Base-by-base conservation (phyloP, 805 yeast species). In the Yamadazyma tumulicola region DNA sequence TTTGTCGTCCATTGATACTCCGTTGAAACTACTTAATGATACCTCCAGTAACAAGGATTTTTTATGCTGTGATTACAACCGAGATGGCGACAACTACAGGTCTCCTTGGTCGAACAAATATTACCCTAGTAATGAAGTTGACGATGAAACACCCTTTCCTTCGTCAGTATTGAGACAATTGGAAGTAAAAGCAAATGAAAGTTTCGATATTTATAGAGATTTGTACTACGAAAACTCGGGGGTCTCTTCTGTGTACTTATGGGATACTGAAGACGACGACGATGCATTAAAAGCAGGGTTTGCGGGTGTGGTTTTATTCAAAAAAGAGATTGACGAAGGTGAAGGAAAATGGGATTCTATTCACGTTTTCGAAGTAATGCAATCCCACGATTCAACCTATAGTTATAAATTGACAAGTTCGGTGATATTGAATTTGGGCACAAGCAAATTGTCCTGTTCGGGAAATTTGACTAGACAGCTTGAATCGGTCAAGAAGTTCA, bases 141-240 rank as follows among this genome's bases (percentile, higher is more conserved):
- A 85, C 16, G 82, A 72, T 32, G 69, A 68, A 24, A 85, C 87
- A 3, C 88, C 93, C 7, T 78, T 66, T 46, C 96, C 97, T 8
- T 72, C 85, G 3, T 61, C 61, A 2, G 60, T 61, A 16, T 67
- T 93, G 43, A 70, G 97, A 46, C 72, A 77, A 46, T 64, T 91
- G 45, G 98, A 91, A 61, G 56, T 75, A 17, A 71, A 79, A 45
- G 89, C 95, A 41, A 93, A 91, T 57, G 91, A 86, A 44, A 84
- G 96, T 4, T 86, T 91, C 55, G 97, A 88, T 51, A 75, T 91
- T 23, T 91, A 93, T 64, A 73, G 96, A 46, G 98, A 93, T 55
- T 64, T 91, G 48, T 91, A 91, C 64, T 91, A 88, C 57, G 97
- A 89, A 58, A 97, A 97, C 25, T 52, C 63, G 7, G 98, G 97